Percentiles rank a stretch among this genome's conserved stretches.
These are phyloP conservation scores for Scheffersomyces ergatensis DNA, from an alignment of 805 yeast species.

Conservation along the genomic window DNA sequence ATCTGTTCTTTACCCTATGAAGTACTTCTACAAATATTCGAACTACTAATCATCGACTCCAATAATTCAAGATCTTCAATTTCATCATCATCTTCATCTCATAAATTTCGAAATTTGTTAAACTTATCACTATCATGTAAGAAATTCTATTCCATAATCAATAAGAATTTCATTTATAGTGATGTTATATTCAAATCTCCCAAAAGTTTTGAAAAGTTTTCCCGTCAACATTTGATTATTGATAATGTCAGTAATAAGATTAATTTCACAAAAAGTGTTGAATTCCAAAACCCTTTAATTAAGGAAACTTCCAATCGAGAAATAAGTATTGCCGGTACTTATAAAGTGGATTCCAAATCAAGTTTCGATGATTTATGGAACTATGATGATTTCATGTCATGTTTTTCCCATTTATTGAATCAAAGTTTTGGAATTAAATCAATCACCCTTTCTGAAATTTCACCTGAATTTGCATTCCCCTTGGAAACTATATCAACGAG, in stretches of 20 bases:
- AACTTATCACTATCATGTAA: constrained; percentile 32
- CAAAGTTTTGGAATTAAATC: constrained; percentile 46
- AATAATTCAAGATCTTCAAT: too few species aligned
- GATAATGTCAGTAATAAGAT: constrained; percentile 12
- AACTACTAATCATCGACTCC: too few species aligned
- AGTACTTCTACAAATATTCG: constrained; percentile 33
- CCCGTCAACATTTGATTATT: constrained; percentile 25
- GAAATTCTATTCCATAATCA: constrained; percentile 32
- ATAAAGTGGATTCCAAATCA: constrained; percentile 23
- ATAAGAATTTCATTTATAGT: constrained; percentile 36
- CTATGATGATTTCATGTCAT: constrained; percentile 23
- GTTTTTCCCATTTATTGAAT: constrained; percentile 33
- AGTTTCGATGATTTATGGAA: constrained; percentile 11
- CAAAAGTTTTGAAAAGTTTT: constrained; percentile 32
- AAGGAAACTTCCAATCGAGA: constrained; percentile 15
- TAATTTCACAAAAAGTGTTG: constrained; percentile 25
- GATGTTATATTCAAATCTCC: constrained; percentile 21
- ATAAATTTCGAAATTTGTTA: constrained; percentile 18
- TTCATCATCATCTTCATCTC: too few species aligned
- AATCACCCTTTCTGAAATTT: constrained; percentile 42
- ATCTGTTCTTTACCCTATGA: constrained; percentile 44
- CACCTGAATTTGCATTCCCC: constrained; percentile 48
- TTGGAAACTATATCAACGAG: constrained; percentile 8
- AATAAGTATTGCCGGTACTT: constrained; percentile 36
- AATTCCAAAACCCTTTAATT: constrained; percentile 33